These are phyloP conservation scores for Rhodotorula sphaerocarpa DNA, from an alignment of 768 basidiomycete species.

Conservation along the genomic window DNA sequence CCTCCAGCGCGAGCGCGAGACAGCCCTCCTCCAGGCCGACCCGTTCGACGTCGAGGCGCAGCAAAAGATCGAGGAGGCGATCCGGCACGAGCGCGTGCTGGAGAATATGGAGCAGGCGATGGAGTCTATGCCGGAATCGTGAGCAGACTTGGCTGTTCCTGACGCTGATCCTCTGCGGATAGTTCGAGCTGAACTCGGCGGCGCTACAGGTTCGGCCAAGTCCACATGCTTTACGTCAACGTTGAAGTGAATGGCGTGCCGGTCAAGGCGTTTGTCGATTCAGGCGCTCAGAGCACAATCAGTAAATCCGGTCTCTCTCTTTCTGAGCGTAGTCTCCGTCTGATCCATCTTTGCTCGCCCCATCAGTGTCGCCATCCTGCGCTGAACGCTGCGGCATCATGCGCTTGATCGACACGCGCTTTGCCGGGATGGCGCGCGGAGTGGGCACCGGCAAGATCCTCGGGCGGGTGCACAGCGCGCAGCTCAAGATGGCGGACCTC, in stretches of 20 bases:
- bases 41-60: slow-evolving; percentile 91
- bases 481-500: slow-evolving; percentile 76
- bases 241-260: slow-evolving; percentile 85
- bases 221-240: slow-evolving; percentile 92
- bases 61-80: slow-evolving; percentile 82
- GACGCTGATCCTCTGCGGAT: not conserved
- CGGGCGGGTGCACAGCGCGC: slow-evolving; percentile 86
- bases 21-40: slow-evolving; percentile 65
- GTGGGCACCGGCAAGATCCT: slow-evolving; percentile 92
- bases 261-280: slow-evolving; percentile 95
- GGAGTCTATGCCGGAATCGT: slow-evolving; percentile 47
- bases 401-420: slow-evolving; percentile 81
- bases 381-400: slow-evolving; percentile 57
- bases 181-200: too few relatives aligned
- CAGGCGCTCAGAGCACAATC: slow-evolving; percentile 93
- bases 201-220: slow-evolving; percentile 62
- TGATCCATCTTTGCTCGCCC: not conserved
- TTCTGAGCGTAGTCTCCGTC: not conserved
- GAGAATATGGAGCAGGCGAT: slow-evolving; percentile 92
- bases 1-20: slow-evolving; percentile 51
- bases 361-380: slow-evolving; percentile 19
- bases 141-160: slow-evolving; percentile 44
- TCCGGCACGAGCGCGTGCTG: slow-evolving; percentile 74
- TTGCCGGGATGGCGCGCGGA: slow-evolving; percentile 79
- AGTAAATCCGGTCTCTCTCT: slow-evolving; percentile 51